These are phyloP conservation scores for Fusarium tuaranense DNA, from an alignment of 2,329 filamentous ascomycete species.

Conservation along the genomic window DNA sequence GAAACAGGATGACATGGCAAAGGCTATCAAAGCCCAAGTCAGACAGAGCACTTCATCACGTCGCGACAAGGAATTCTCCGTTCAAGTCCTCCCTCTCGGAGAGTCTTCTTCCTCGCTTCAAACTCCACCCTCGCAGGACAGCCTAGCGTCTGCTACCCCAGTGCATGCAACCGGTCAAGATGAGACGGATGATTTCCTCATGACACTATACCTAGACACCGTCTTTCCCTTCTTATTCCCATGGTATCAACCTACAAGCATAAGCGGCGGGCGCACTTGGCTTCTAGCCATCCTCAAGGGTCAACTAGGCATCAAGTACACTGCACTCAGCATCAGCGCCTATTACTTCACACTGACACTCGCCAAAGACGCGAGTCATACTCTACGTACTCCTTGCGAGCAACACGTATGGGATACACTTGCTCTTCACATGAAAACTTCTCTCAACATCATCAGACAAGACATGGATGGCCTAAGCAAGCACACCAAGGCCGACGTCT, in stretches of 20 bases:
- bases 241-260: background rate
- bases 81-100: background rate
- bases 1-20: background rate
- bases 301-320: background rate
- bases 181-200: background rate
- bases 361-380: background rate
- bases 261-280: background rate
- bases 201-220: background rate
- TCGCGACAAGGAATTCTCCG: background rate
- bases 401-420: background rate
- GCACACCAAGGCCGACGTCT: background rate
- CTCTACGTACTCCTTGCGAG: background rate
- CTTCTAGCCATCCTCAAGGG: background rate
- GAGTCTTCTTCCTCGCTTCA: background rate
- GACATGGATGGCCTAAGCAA: background rate
- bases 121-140: background rate
- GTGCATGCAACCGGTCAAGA: background rate
- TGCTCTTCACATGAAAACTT: background rate
- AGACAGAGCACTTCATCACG: background rate
- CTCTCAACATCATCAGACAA: background rate
- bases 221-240: slow-evolving; percentile 2
- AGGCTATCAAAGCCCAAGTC: background rate
- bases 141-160: background rate
- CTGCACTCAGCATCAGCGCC: background rate
- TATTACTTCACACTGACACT: background rate